Conservation (phyloP, 1,139 yeast genomes). For the Scheffersomyces parashehatae region DNA sequence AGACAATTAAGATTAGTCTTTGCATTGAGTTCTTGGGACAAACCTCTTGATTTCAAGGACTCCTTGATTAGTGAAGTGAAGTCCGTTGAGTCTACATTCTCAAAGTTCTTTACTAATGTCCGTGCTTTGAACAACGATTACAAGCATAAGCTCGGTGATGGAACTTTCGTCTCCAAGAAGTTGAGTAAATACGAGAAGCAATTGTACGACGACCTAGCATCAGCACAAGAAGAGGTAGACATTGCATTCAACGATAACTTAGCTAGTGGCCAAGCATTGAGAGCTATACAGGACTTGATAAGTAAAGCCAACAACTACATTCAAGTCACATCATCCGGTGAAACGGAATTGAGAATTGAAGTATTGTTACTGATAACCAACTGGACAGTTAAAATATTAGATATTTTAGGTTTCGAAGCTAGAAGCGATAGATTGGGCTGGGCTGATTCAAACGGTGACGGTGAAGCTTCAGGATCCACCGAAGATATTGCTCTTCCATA, state of each 20-base stretch:
- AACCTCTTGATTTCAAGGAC: constrained; percentile 88
- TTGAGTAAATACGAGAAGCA: constrained; percentile 52
- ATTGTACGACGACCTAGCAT: constrained; percentile 51
- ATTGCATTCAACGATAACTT: constrained; percentile 85
- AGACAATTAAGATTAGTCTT: constrained; percentile 89
- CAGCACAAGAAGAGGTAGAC: constrained; percentile 65
- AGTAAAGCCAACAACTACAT: constrained; percentile 74
- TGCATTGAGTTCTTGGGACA: constrained; percentile 91
- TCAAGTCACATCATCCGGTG: constrained; percentile 46
- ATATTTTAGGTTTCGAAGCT: constrained; percentile 72
- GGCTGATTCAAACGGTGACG: constrained; percentile 43
- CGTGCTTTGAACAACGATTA: constrained; percentile 73
- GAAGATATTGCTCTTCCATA: constrained; percentile 81
- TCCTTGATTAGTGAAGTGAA: constrained; percentile 74
- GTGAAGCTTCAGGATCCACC: constrained; percentile 26
- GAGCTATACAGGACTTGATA: constrained; percentile 65
- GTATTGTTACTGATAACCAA: constrained; percentile 61
- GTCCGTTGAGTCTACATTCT: constrained; percentile 69
- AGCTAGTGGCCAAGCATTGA: constrained; percentile 73
- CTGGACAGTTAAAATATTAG: constrained; percentile 71
- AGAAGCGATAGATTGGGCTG: constrained; percentile 79
- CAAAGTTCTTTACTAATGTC: constrained; percentile 80
- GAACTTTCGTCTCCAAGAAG: constrained; percentile 57
- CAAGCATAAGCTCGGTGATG: constrained; percentile 48
- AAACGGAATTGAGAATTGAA: constrained; percentile 57